Percentiles rank a stretch among this genome's conserved stretches.
Conservation (phyloP, 208 protist genomes). For the Crithidia sp. region DNA sequence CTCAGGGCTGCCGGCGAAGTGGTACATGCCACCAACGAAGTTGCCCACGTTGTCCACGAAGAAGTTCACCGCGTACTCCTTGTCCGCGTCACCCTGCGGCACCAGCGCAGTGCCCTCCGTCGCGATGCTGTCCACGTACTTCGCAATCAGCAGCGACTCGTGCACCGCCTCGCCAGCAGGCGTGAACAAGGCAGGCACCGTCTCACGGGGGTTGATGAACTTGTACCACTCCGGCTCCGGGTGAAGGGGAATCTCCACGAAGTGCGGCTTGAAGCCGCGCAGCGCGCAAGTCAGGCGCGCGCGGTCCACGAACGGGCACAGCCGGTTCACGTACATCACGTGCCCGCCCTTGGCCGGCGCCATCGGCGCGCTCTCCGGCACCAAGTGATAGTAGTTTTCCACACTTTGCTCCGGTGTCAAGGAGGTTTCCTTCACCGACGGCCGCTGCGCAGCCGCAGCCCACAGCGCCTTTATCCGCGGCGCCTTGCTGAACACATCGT, state of each 20-base stretch:
- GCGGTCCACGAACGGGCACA: conserved; percentile 69
- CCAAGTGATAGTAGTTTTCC: conserved; percentile 35
- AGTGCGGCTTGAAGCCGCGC: conserved; percentile 41
- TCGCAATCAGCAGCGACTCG: conserved; percentile 66
- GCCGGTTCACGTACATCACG: conserved; percentile 59
- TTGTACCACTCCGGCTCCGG: conserved; percentile 64
- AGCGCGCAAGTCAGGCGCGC: conserved; percentile 57
- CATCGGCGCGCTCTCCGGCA: conserved; percentile 47
- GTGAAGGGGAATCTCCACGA: conserved; percentile 54
- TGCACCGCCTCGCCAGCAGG: conserved; percentile 58
- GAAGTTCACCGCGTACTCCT: conserved; percentile 55
- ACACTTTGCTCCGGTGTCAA: conserved; percentile 47
- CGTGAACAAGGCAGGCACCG: conserved; percentile 67
- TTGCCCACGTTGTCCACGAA: conserved; percentile 40
- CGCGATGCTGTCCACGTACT: conserved; percentile 59
- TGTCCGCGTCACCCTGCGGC: conserved; percentile 46
- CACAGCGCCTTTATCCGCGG: conserved; percentile 68
- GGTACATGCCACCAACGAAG: conserved; percentile 36
- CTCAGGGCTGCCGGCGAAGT: conserved; percentile 20
- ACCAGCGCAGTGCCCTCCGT: conserved; percentile 32
- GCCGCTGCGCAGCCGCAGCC: conserved; percentile 44
- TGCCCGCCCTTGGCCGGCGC: conserved; percentile 36
- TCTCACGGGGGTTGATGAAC: conserved; percentile 65
- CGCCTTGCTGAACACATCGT: conserved; percentile 71
- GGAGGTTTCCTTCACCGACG: conserved; percentile 57